Evolutionary conservation across 1,139 yeast species (phyloP), one percentile per base, ranked within the genome.

Genomic region (Groenewaldozyma sp.): DNA sequence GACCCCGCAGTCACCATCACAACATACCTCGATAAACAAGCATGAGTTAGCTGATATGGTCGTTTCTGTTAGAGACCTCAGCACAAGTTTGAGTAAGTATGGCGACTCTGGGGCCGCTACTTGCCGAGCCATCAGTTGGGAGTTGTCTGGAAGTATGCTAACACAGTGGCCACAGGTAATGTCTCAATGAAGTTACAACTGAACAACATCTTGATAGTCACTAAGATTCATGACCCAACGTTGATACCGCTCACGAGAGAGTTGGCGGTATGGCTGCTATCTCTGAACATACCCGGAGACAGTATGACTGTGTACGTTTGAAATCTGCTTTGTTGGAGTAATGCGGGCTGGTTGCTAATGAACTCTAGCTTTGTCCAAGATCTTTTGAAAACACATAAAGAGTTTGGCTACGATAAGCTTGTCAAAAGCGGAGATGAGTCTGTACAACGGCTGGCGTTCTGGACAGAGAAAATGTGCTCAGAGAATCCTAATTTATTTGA

Each of bases 201-300:
- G 28, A 59, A 65, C 38, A 73, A 76, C 22, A 70, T 81, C 34
- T 67, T 81, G 69, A 68, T 81, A 19, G 74, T 80, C n/a, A 74
- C 87, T 34, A 81, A 81, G 58, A 76, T 83, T 3, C 67, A 76
- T 48, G 91, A 81, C 55, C 66, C 70, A 40, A 67, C 74, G 21
- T 70, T 82, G 28, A 70, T 76, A 16, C 63, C 63, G 38, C 62
- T 73, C 46, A 77, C 87, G 0, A 55, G 73, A 36, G 74, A 73
- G 46, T 65, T 81, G 31, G 75, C 74, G 2, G 69, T 71, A 45
- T 79, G 80, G 76, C 60, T 80, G 24, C 61, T 80, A 39, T 47
- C 60, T 11, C 56, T 64, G 28, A 62, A 62, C 20, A 50, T 60
- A n/a, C 29, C 14, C 34, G 39, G 33, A 69, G 68, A 40, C 64